These are phyloP conservation scores for Omphalea diandra DNA, from an alignment of 441 rosid genomes.

Conservation along the genomic window DNA sequence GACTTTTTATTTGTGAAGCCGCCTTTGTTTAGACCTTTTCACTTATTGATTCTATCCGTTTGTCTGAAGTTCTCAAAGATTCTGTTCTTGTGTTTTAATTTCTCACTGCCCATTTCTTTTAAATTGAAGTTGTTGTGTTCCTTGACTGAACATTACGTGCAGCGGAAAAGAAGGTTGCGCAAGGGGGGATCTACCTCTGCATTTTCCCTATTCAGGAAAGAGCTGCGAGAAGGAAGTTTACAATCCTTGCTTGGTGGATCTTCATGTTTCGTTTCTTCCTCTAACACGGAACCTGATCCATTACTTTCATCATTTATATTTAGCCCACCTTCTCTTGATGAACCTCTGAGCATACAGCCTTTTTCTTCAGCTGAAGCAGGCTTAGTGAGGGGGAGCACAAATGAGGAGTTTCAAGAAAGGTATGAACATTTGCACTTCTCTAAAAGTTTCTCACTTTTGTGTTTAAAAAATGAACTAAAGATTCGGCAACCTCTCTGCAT, in stretches of 20 bases:
- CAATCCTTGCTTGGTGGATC: constrained; percentile 67
- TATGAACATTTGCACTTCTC: constrained; percentile 15
- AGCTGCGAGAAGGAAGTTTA: constrained; percentile 60
- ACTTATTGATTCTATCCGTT: neutral
- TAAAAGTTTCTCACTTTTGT: neutral
- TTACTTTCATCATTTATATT: constrained; percentile 66
- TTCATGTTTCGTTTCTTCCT: constrained; percentile 40
- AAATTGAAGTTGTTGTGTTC: constrained; percentile 28
- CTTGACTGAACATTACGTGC: constrained; percentile 64
- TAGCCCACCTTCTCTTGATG: constrained; percentile 38
- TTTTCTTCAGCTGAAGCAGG: constrained; percentile 31
- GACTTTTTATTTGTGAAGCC: neutral
- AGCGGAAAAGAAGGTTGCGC: constrained; percentile 71
- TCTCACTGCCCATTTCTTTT: neutral
- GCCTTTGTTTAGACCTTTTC: neutral
- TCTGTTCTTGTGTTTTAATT: neutral
- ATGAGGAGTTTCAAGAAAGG: constrained; percentile 44
- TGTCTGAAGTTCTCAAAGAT: neutral
- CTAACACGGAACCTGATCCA: constrained; percentile 67
- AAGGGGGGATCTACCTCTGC: constrained; percentile 61
- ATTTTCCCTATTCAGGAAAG: constrained; percentile 61
- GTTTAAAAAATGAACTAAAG: neutral
- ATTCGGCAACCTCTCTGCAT: neutral
- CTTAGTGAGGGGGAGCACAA: constrained; percentile 31
- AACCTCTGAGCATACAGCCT: constrained; percentile 34